Percentiles rank a stretch among this genome's conserved stretches.
Evolutionary conservation across 352 stramenopile species (phyloP).

Genomic region (Phytopythium vexans): DNA sequence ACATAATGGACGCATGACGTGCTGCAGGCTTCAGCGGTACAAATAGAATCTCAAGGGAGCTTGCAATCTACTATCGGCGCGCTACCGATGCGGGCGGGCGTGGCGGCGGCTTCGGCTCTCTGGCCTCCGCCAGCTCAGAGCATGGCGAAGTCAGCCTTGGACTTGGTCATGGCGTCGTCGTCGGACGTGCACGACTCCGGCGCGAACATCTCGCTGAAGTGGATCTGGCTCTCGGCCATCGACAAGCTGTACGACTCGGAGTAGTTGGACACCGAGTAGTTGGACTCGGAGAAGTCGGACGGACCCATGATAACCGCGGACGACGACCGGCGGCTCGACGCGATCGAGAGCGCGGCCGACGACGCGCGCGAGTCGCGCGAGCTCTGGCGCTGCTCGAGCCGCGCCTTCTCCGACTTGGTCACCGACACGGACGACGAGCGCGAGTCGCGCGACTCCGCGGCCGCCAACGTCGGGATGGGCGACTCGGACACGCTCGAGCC

Average conservation of each 20-base stretch:
- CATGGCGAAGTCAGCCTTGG: constrained; percentile 46
- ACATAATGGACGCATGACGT: not conserved
- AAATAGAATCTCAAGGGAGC: constrained; percentile 1
- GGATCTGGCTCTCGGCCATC: constrained; percentile 52
- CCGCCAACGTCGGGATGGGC: constrained; percentile 43
- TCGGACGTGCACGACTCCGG: constrained; percentile 36
- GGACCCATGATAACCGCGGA: constrained; percentile 33
- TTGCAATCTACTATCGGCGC: not conserved
- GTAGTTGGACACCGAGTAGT: constrained; percentile 28
- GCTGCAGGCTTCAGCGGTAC: constrained; percentile 1
- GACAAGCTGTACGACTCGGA: constrained; percentile 17
- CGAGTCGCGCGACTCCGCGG: constrained; percentile 30
- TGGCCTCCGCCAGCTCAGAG: constrained; percentile 25
- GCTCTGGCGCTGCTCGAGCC: constrained; percentile 18
- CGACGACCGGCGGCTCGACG: constrained; percentile 38
- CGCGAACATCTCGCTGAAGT: constrained; percentile 65
- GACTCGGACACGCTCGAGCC: constrained; percentile 22
- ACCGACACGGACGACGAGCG: constrained; percentile 47
- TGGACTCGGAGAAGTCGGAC: constrained; percentile 16
- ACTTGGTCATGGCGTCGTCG: constrained; percentile 31
- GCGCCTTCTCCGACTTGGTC: constrained; percentile 27
- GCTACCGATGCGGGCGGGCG: not conserved
- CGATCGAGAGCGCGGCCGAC: constrained; percentile 19
- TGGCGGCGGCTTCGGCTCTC: not conserved
- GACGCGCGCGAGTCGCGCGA: constrained; percentile 32